Evolutionary conservation across 495 filamentous ascomycete genomes (phyloP), one percentile per base, ranked within the genome.

Genomic region (Aspergillus affinis): DNA sequence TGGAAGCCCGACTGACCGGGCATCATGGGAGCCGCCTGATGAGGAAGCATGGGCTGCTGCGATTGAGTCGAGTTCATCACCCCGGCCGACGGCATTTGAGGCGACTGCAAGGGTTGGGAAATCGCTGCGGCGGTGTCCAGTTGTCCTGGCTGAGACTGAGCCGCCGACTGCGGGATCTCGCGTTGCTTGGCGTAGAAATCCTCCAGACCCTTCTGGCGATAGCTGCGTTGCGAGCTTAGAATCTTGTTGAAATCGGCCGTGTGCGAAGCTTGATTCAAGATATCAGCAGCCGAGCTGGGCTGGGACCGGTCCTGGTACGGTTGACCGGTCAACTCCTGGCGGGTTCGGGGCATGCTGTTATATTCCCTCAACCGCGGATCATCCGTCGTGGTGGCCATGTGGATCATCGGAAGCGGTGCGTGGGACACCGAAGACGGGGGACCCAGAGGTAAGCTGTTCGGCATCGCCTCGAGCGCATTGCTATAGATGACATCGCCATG

Each of bases 231-330:
- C 57, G 87, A 81, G 58, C 86, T 88, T 27, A 98, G 77, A 29
- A 80, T 77, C 65, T 93, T 93, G 74, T 96, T 98, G 77, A 86
- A 96, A 66, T 98, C 93, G 32, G 91, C 90, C 4, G 93, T 87
- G 46, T 94, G 91, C 30, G 89, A 83, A 29, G 92, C 92, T 67
- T 98, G 92, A 54, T 90, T 90, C 59, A 95, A 78, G 57, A 98
- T 86, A 63, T 97, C 93, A n/a, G 84, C 74, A 5, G 87, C 80
- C n/a, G 89, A 82, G 63, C 86, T 93, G 17, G 90, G 77, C 71
- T 92, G 89, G 13, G 86, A 89, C 51, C 90, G 84, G 70, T 98
- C 95, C 71, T 92, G 88, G 72, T 97, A 98, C 3, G 93, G 82
- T 23, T 88, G 87, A 19, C 94, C 95, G 3, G 90, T 86, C 58